Evolutionary conservation across 495 filamentous ascomycete species (phyloP), one percentile per base, ranked within the genome.

Genomic region (Penicillium maclennaniae): DNA sequence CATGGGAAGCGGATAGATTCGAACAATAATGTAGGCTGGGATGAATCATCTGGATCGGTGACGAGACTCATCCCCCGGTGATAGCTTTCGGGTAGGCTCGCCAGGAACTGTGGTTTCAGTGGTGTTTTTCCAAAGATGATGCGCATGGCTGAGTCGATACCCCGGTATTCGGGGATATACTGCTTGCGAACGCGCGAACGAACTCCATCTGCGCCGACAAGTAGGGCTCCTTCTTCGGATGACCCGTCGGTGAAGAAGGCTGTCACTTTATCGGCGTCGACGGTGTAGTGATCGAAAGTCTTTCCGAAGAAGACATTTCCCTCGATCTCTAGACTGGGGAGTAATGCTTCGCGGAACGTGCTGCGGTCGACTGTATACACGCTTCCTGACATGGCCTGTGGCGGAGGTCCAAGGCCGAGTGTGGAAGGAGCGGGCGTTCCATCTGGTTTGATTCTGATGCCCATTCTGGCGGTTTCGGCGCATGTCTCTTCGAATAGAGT

Each of bases 401-500:
- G 36, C 0, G 56, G 57, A 19, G 54, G 40, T 43, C 60, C 49
- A 53, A 53, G 28, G 52, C 46, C 34, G 9, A 9, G 26, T 7
- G 7, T 17, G 0, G 41, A 42, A 23, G 46, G 47, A 5, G 25
- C 28, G 8, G 17, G 20, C 37, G 47, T 43, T 17, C 57, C 52
- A 39, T 60, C 48, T 26, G 47, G 52, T 26, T 49, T 60, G 43
- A 55, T 25, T 23, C 40, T 43, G 6, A 60, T 41, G 26, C 57
- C 57, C 41, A 60, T 36, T 37, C 20, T 47, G 6, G 57, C 27
- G 2, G 71, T 79, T 53, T 80, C 77, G 39, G 78, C 76, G 59
- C 75, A 82, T 7, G 61, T 71, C 36, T 77, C 71, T 67, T 77
- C 80, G 67, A 86, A 84, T 21, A 61, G 59, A 44, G 71, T 46